Conservation (phyloP, 495 filamentous ascomycete genomes). For the Ascobolus immersus region DNA sequence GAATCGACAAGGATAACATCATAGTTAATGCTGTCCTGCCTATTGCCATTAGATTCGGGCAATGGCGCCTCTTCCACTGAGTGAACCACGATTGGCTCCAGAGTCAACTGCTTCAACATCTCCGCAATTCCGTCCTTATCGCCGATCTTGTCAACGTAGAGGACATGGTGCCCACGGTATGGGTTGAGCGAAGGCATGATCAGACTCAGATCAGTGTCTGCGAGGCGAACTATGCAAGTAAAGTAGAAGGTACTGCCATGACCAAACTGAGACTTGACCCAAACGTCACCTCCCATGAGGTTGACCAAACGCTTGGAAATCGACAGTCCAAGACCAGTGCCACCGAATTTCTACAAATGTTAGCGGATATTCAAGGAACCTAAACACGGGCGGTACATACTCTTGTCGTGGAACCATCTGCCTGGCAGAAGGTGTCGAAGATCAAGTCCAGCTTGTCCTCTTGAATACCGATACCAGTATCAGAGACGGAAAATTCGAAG, state of each 20-base stretch:
- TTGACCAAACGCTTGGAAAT: slow-evolving; percentile 92
- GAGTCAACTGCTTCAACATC: slow-evolving; percentile 54
- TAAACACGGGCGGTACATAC: background rate
- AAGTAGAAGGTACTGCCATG: slow-evolving; percentile 92
- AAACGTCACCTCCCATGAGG: slow-evolving; percentile 91
- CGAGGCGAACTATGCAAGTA: slow-evolving; percentile 77
- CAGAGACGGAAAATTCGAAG: slow-evolving; percentile 87
- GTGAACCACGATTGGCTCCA: slow-evolving; percentile 60
- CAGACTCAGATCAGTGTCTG: slow-evolving; percentile 51
- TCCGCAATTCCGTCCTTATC: slow-evolving; percentile 48
- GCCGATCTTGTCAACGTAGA: slow-evolving; percentile 88
- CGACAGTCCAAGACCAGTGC: slow-evolving; percentile 81
- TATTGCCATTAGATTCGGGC: slow-evolving; percentile 23
- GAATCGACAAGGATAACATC: slow-evolving; percentile 96
- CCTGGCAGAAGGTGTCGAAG: slow-evolving; percentile 98
- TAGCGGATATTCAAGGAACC: no score
- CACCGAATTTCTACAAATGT: slow-evolving; percentile 45
- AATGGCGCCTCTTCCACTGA: slow-evolving; percentile 32
- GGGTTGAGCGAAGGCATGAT: slow-evolving; percentile 66
- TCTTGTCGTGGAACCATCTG: slow-evolving; percentile 87
- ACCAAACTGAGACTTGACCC: slow-evolving; percentile 85
- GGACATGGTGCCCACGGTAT: slow-evolving; percentile 74
- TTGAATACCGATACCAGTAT: slow-evolving; percentile 94
- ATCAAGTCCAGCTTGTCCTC: slow-evolving; percentile 90
- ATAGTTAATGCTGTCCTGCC: no score